phyloP scores from a whole-genome alignment of 352 stramenopile genomes.

The Phytophthora litchii region DNA sequence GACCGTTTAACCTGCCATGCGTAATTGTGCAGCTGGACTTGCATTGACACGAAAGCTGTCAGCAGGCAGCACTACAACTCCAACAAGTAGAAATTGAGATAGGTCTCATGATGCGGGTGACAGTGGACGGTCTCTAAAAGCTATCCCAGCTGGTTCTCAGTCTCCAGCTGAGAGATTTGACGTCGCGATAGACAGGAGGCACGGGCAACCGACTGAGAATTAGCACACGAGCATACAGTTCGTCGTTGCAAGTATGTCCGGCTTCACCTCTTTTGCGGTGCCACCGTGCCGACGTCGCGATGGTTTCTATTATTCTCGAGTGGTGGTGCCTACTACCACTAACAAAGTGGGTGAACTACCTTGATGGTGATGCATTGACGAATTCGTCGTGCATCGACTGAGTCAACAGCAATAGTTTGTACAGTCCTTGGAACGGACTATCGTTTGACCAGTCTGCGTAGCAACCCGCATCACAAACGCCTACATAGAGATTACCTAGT shows the following conservation, averaged over 20 bases:
- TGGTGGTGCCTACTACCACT: too few species aligned
- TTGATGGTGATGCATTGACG: too few species aligned
- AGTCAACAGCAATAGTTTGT: slow-evolving; percentile 4
- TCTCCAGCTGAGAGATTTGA: slow-evolving; percentile 19
- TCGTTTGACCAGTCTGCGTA: background rate
- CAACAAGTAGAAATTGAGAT: slow-evolving; percentile 4
- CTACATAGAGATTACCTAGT: slow-evolving; percentile 8
- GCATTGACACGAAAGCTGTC: too few species aligned
- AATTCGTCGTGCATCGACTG: background rate
- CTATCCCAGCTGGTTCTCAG: slow-evolving; percentile 24
- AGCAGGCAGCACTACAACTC: too few species aligned
- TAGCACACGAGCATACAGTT: background rate
- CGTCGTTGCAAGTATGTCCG: background rate
- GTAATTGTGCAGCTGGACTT: too few species aligned
- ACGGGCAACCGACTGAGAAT: background rate
- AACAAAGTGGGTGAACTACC: too few species aligned
- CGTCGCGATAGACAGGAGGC: background rate
- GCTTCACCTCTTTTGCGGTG: slow-evolving; percentile 1
- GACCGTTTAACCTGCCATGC: too few species aligned
- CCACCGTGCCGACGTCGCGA: background rate
- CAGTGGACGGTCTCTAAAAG: background rate
- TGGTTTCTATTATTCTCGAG: background rate
- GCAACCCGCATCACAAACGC: background rate
- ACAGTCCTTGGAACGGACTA: too few species aligned
- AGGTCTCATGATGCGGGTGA: background rate